These are phyloP conservation scores for Pseudopediastrum boryanum DNA, from an alignment of 139 green algal species.

Conservation along the genomic window DNA sequence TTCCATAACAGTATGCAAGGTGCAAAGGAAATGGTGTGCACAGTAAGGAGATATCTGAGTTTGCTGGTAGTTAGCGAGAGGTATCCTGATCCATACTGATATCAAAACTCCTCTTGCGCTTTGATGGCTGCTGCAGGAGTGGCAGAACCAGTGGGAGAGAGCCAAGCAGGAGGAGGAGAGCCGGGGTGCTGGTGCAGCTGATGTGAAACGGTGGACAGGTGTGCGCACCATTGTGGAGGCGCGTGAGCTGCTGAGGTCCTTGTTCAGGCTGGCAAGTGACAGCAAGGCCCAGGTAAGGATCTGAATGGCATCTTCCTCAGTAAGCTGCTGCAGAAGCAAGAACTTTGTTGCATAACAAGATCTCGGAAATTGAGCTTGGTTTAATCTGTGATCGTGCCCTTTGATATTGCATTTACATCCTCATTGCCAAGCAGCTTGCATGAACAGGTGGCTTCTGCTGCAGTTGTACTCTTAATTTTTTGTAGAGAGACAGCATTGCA, in stretches of 20 bases:
- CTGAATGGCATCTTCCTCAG: background rate
- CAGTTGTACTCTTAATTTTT: too few relatives aligned
- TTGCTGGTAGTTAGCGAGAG: too few relatives aligned
- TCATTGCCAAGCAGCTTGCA: too few relatives aligned
- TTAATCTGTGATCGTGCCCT: too few relatives aligned
- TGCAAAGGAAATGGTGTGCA: too few relatives aligned
- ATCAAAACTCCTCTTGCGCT: background rate
- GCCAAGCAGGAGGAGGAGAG: conserved; percentile 76
- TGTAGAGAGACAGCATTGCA: too few relatives aligned
- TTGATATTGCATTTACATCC: too few relatives aligned
- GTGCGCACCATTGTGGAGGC: conserved; percentile 69
- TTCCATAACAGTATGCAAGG: too few relatives aligned
- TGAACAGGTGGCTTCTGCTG: too few relatives aligned
- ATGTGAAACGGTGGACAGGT: conserved; percentile 75
- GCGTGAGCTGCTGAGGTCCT: conserved; percentile 67
- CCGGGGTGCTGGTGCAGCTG: conserved; percentile 58
- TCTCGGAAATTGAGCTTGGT: too few relatives aligned
- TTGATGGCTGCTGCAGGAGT: conserved; percentile 35
- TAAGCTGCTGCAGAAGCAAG: background rate
- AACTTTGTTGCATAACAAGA: too few relatives aligned
- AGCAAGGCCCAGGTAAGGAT: conserved; percentile 53
- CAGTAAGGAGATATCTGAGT: too few relatives aligned
- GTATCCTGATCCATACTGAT: background rate
- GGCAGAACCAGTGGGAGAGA: conserved; percentile 68
- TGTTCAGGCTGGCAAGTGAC: conserved; percentile 72